Percentiles rank a stretch among this genome's conserved stretches.
Evolutionary conservation across 1,139 yeast species (phyloP).

Genomic region (Magnusiomyces fungicola): DNA sequence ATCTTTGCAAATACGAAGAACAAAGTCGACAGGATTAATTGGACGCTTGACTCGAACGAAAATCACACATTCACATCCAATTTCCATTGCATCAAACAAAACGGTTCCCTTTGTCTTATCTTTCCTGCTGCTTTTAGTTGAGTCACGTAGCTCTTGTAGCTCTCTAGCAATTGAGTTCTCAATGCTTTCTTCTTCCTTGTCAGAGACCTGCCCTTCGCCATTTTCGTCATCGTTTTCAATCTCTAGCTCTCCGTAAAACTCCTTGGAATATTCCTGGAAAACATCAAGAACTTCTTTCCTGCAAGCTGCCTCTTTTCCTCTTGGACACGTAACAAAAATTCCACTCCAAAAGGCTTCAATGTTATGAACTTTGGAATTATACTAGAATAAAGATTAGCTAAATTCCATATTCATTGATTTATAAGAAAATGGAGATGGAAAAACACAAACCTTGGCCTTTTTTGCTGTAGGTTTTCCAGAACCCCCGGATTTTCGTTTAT

Average conservation of each 20-base stretch:
- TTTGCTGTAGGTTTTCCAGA: neutral
- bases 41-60: constrained; percentile 78
- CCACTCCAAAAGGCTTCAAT: constrained; percentile 78
- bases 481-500: constrained; percentile 1
- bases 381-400: neutral
- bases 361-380: constrained; percentile 14
- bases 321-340: constrained; percentile 74
- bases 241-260: constrained; percentile 32
- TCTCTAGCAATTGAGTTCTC: constrained; percentile 74
- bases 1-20: constrained; percentile 55
- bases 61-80: constrained; percentile 75
- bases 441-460: constrained; percentile 2
- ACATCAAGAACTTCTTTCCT: constrained; percentile 62
- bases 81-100: constrained; percentile 55
- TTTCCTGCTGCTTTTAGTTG: constrained; percentile 23
- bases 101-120: constrained; percentile 37
- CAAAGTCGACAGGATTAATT: constrained; percentile 66
- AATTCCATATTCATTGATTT: no score
- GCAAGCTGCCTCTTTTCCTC: constrained; percentile 71
- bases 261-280: constrained; percentile 41
- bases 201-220: constrained; percentile 28
- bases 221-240: constrained; percentile 27
- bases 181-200: constrained; percentile 40
- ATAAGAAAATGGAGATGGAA: no score
- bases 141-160: constrained; percentile 48